These are phyloP conservation scores for Phialemonium atrogriseum DNA, from an alignment of 2,329 filamentous ascomycete genomes.

Conservation along the genomic window DNA sequence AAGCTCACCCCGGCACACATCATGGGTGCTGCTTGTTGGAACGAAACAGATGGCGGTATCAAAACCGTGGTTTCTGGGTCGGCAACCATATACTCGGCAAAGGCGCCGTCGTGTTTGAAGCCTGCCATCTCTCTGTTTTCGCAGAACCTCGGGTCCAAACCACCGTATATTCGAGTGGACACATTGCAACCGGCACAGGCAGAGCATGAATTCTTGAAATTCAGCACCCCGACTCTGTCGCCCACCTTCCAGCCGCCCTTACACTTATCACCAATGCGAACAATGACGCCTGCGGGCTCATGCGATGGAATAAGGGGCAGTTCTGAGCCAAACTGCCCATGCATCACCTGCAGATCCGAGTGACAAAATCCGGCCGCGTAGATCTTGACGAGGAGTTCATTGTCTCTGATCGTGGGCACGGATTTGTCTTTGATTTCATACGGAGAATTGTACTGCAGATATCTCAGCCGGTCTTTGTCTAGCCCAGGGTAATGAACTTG, in stretches of 20 bases:
- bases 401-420: constrained; percentile 14
- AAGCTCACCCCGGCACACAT: constrained; percentile 25
- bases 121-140: constrained; percentile 22
- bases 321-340: constrained; percentile 21
- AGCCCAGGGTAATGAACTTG: neutral
- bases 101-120: constrained; percentile 24
- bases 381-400: constrained; percentile 22
- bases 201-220: constrained; percentile 23
- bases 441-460: constrained; percentile 18
- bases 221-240: constrained; percentile 26
- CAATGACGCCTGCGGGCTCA: constrained; percentile 25
- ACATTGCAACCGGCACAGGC: constrained; percentile 19
- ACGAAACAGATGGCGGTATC: constrained; percentile 18
- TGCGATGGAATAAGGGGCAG: constrained; percentile 24
- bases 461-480: neutral
- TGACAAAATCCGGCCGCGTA: constrained; percentile 28
- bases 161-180: constrained; percentile 6
- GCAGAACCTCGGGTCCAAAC: constrained; percentile 22
- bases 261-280: constrained; percentile 16
- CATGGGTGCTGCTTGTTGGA: constrained; percentile 25
- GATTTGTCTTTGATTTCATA: constrained; percentile 15
- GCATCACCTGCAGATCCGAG: constrained; percentile 25
- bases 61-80: constrained; percentile 20
- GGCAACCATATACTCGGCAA: constrained; percentile 24
- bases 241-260: constrained; percentile 18